A percentile compares a stretch with the other conserved stretches of the same genome.
Conservation (phyloP, 2,329 filamentous ascomycete species). For the Dactylellina sp. region DNA sequence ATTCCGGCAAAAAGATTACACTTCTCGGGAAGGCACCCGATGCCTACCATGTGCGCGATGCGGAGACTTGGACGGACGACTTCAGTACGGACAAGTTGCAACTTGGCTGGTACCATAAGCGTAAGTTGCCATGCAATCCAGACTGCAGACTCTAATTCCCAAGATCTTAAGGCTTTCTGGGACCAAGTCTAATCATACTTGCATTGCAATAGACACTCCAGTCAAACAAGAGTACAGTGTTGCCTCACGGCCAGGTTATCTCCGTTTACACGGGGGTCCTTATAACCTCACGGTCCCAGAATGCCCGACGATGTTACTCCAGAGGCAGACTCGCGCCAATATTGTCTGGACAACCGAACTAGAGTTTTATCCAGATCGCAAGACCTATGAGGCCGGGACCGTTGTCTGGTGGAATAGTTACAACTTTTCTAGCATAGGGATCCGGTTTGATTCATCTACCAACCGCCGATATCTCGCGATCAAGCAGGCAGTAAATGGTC, state of each 20-base stretch:
- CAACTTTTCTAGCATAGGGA: conserved; percentile 65
- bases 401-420: conserved; percentile 70
- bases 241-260: conserved; percentile 64
- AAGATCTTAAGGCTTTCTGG: not conserved
- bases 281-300: conserved; percentile 68
- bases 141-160: too few species aligned
- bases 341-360: conserved; percentile 62
- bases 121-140: conserved; percentile 37
- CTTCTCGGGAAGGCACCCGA: conserved; percentile 60
- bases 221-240: conserved; percentile 67
- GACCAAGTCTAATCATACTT: not conserved
- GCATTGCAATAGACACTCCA: conserved; percentile 65
- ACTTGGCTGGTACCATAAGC: conserved; percentile 50
- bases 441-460: conserved; percentile 58
- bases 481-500: conserved; percentile 59
- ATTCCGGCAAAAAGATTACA: conserved; percentile 65
- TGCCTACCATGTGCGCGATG: conserved; percentile 39
- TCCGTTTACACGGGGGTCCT: conserved; percentile 69
- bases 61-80: conserved; percentile 41
- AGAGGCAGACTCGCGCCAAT: conserved; percentile 66
- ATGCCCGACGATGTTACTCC: conserved; percentile 68
- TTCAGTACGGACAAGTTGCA: conserved; percentile 26
- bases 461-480: conserved; percentile 52
- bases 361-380: conserved; percentile 65
- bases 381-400: conserved; percentile 68